Base-by-base conservation (phyloP, 495 filamentous ascomycete species). In the Glutinoglossum americanum region DNA sequence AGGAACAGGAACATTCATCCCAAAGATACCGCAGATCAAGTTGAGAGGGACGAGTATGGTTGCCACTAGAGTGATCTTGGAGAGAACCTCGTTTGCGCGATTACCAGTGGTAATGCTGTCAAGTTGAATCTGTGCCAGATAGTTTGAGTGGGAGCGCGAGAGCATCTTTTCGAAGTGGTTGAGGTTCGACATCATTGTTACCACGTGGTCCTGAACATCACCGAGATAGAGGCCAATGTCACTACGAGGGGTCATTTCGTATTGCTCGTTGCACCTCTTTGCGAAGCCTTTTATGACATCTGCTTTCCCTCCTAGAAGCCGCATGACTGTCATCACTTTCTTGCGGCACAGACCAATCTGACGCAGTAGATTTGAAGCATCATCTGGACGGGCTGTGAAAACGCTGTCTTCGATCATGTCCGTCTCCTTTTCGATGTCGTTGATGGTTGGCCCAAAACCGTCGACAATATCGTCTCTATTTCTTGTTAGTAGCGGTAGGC, bases 151-250 rank as follows among this genome's bases (percentile, higher is more conserved):
- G n/a, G 82, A 83, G 23, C 93, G 84, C 7, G 84, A 87, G 56
- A 98, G 79, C 77, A 98, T 96, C 73, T 96, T 96, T 67, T 98
- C 93, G 62, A 92, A 96, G 66, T 98, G 92, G 10, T 79, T 81
- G 56, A 98, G 71, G 68, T 94, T 98, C 61, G 81, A 85, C 79
- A 94, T 93, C 92, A 97, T 96, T 60, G 92, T 97, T 33, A 98
- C 87, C 35, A 98, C 90, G 75, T 98, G 92, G 71, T 98, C 92
- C 67, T 98, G 92, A 60, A 97, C 94, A 72, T 98, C 92, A 60
- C 87, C 85, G 2, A 98, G 74, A 64, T 97, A 98, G 60, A 98
- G 76, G 15, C 89, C 92, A 63, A 98, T 94, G 66, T 98, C 92
- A 68, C 87, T 89, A 27, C 87, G 83, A 0, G 92, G 92, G 13